Evolutionary conservation across 371 early-diverging fungal species (phyloP).

Genomic region (Mortierella polycephala): DNA sequence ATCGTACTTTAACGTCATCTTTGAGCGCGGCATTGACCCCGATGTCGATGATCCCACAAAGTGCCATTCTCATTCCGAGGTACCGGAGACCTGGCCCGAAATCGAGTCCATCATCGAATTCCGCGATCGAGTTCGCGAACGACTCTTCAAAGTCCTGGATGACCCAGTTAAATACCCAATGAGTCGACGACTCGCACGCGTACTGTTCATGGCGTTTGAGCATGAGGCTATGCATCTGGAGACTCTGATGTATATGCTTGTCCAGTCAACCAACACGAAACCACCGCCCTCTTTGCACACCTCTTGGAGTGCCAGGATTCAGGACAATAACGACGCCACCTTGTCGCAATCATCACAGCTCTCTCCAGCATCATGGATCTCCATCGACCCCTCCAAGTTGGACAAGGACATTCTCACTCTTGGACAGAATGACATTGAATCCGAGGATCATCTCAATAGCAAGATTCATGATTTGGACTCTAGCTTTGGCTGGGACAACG

Average conservation of each 20-base stretch:
- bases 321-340: background rate
- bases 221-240: constrained; percentile 95
- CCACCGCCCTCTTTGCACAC: constrained; percentile 29
- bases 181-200: constrained; percentile 65
- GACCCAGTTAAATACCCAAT: constrained; percentile 50
- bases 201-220: constrained; percentile 88
- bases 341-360: background rate
- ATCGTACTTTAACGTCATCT: constrained; percentile 73
- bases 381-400: constrained; percentile 29
- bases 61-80: constrained; percentile 84
- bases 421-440: constrained; percentile 73
- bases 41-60: constrained; percentile 82
- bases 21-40: constrained; percentile 95
- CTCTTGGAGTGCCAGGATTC: constrained; percentile 19
- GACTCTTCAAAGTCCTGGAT: constrained; percentile 63
- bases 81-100: constrained; percentile 84
- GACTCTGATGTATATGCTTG: constrained; percentile 87
- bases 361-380: constrained; percentile 27
- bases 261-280: constrained; percentile 64
- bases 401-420: constrained; percentile 54
- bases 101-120: constrained; percentile 72
- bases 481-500: constrained; percentile 92
- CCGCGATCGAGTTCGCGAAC: constrained; percentile 68
- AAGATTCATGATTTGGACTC: constrained; percentile 27
- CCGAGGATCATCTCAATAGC: constrained; percentile 38